Conservation (phyloP, 371 early-diverging fungal species). For the Mortierella sp. region DNA sequence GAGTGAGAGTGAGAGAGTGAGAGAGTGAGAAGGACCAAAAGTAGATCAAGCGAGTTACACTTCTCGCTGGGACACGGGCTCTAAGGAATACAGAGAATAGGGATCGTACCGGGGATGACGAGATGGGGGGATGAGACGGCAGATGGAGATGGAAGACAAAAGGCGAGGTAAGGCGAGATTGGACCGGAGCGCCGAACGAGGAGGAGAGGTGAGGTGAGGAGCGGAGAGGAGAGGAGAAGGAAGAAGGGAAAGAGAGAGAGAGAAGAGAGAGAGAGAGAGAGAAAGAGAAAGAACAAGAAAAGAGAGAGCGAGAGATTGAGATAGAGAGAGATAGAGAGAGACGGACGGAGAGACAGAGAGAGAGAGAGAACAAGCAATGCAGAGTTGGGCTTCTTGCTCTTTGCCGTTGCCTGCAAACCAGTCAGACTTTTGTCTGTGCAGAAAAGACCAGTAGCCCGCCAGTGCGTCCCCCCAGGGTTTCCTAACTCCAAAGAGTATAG, state of each 20-base stretch:
- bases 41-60: background rate
- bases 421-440: no score
- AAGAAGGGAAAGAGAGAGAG: background rate
- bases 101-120: background rate
- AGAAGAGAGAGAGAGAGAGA: background rate
- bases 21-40: background rate
- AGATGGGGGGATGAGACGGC: background rate
- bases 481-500: no score
- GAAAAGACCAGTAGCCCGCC: no score
- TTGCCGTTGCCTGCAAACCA: no score
- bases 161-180: conserved; percentile 6
- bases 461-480: no score
- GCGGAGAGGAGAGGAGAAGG: no score
- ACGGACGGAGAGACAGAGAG: no score
- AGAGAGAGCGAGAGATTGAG: no score
- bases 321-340: no score
- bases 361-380: no score
- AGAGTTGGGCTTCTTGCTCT: no score
- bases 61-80: no score
- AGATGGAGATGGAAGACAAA: background rate
- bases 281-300: background rate
- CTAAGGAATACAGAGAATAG: background rate
- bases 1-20: background rate
- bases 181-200: conserved; percentile 9
- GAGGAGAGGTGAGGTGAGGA: conserved; percentile 14